Evolutionary conservation across 2,329 filamentous ascomycete genomes (phyloP), one percentile per base, ranked within the genome.

Genomic region (Neurospora sp.): DNA sequence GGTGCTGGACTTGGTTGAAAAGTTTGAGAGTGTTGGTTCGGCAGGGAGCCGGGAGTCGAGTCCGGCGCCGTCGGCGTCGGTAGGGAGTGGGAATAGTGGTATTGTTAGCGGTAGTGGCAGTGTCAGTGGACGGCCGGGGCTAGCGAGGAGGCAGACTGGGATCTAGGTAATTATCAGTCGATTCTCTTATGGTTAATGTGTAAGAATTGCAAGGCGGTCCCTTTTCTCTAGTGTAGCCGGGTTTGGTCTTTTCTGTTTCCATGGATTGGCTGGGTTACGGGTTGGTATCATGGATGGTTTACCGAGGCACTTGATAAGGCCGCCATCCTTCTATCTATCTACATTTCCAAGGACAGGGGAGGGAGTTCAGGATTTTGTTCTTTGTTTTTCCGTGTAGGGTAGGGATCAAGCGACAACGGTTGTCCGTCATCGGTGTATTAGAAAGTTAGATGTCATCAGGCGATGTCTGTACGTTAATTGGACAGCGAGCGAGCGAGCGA

Each of bases 1-100:
- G 42, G 86, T 89, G 38, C 76, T 86, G 66, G 81, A 82, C 66
- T 87, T 89, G 85, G 85, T 89, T 46, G 82, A 88, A 74, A 82
- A 79, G 71, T 81, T 88, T 71, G 86, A 88, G 74, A 82, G 79
- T 71, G 81, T 88, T 71, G 86, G 89, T 80, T 81, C 77, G 40
- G 77, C 78, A 69, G 85, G 82, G 72, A 78, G 81, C 36, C 69
- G 73, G 58, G 80, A 81, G 33, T 76, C 74, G 4, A 86, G 84
- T 71, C 79, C 83, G 28, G 76, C 69, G 52, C 52, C 52, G 46
- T 28, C 13, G 43, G 42, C 42, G 42, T 46, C n/a, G 23, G 52
- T 15, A 23, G 52, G 17, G 23, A 58, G 23, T 17, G 52, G 23
- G 9, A 17, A 58, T 33, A 33, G 23, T 28, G 23, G 23, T 28